Conservation (phyloP, 768 basidiomycete species). For the Naganishia randhawae region DNA sequence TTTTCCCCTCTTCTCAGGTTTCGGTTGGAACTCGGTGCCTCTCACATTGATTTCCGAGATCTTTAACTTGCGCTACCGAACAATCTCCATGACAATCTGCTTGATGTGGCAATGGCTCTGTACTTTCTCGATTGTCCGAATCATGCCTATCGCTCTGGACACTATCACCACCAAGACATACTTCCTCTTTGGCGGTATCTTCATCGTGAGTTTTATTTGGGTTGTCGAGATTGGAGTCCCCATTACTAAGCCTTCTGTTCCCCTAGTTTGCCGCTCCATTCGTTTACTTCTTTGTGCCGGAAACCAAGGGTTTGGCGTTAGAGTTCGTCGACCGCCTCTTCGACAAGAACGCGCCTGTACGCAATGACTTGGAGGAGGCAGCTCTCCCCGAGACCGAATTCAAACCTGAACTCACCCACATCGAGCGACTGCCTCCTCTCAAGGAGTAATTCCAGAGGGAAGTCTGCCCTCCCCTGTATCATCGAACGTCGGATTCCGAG, state of each 20-base stretch:
- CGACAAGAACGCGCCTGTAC: background rate
- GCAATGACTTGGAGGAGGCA: conserved; percentile 17
- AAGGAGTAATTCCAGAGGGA: conserved; percentile 11
- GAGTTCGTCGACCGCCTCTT: conserved; percentile 23
- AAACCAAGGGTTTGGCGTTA: conserved; percentile 30
- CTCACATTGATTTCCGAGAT: conserved; percentile 33
- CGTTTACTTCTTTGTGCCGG: conserved; percentile 34
- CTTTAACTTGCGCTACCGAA: conserved; percentile 31
- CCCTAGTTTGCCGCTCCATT: conserved; percentile 26
- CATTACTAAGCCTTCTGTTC: background rate
- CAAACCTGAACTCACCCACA: conserved; percentile 24
- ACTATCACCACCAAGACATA: conserved; percentile 27
- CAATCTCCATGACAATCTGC: conserved; percentile 33
- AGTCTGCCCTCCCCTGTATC: background rate
- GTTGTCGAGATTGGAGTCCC: background rate
- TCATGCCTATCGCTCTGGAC: conserved; percentile 26
- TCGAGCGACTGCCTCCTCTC: conserved; percentile 20
- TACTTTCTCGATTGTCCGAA: conserved; percentile 24
- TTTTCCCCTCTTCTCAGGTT: background rate
- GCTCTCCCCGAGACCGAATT: conserved; percentile 15
- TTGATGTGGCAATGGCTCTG: conserved; percentile 30
- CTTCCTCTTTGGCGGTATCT: conserved; percentile 27
- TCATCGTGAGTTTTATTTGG: conserved; percentile 19
- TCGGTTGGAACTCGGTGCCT: conserved; percentile 26
- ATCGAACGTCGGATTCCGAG: background rate